Evolutionary conservation across 1,139 yeast genomes (phyloP).

Genomic region (Neolecta irregularis): DNA sequence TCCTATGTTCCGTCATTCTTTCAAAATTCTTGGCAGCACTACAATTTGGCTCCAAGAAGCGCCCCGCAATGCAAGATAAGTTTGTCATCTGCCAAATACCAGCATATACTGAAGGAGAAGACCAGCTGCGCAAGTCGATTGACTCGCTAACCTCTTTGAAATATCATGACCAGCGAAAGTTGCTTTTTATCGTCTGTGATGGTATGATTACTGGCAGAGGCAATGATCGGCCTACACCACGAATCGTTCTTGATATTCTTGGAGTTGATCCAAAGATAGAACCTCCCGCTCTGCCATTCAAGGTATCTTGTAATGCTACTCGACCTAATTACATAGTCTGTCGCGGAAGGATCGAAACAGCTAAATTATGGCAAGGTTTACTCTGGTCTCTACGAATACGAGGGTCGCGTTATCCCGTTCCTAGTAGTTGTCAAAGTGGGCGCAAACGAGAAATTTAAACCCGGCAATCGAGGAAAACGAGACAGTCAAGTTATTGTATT

Average conservation of each 20-base stretch:
- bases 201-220: slow-evolving; percentile 33
- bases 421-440: slow-evolving; percentile 31
- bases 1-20: slow-evolving; percentile 26
- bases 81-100: slow-evolving; percentile 32
- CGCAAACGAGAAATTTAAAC: slow-evolving; percentile 28
- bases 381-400: slow-evolving; percentile 29
- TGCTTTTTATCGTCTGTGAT: slow-evolving; percentile 28
- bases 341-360: slow-evolving; percentile 30
- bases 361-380: slow-evolving; percentile 30
- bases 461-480: slow-evolving; percentile 32
- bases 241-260: slow-evolving; percentile 29
- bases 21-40: slow-evolving; percentile 29
- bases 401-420: slow-evolving; percentile 32
- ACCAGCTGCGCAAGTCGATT: slow-evolving; percentile 29
- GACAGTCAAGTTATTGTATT: slow-evolving; percentile 30
- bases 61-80: slow-evolving; percentile 27
- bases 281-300: slow-evolving; percentile 28
- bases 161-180: slow-evolving; percentile 30
- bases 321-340: too few species aligned
- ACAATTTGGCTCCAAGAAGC: slow-evolving; percentile 24
- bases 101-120: slow-evolving; percentile 32
- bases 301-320: too few species aligned
- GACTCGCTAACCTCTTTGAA: slow-evolving; percentile 29
- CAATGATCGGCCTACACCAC: slow-evolving; percentile 30
- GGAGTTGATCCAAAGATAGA: slow-evolving; percentile 27